Percentiles rank a stretch among this genome's conserved stretches.
Evolutionary conservation across 495 filamentous ascomycete genomes (phyloP).

Genomic region (Penicillium cinerascens): DNA sequence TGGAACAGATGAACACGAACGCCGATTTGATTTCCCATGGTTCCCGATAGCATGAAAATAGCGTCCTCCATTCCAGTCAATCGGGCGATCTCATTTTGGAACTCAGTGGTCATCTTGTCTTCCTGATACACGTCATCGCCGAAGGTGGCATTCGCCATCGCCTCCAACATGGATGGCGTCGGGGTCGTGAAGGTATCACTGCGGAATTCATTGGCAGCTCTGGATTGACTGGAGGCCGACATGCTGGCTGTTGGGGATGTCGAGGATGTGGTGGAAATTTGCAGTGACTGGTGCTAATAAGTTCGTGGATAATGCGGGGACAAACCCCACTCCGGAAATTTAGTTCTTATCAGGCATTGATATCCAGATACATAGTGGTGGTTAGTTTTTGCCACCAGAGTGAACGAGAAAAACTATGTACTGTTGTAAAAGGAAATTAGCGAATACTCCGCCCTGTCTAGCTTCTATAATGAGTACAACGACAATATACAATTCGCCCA

Average conservation of each 20-base stretch:
- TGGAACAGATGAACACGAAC: constrained; percentile 63
- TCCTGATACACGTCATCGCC: constrained; percentile 75
- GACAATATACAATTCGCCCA: not conserved
- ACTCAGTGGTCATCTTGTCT: constrained; percentile 57
- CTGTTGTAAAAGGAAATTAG: too few species aligned
- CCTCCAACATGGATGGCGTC: constrained; percentile 64
- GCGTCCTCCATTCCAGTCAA: constrained; percentile 65
- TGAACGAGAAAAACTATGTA: too few species aligned
- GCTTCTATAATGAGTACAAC: not conserved
- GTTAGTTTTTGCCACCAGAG: too few species aligned
- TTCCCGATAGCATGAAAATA: constrained; percentile 74
- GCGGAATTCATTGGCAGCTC: constrained; percentile 29
- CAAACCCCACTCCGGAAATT: too few species aligned
- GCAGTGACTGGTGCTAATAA: not conserved
- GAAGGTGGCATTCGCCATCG: constrained; percentile 54
- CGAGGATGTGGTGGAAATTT: too few species aligned
- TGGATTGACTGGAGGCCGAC: constrained; percentile 19
- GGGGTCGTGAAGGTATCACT: constrained; percentile 73
- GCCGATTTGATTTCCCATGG: constrained; percentile 80
- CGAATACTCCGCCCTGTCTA: not conserved
- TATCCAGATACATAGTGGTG: too few species aligned
- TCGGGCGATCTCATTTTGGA: constrained; percentile 62
- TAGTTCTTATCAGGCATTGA: too few species aligned
- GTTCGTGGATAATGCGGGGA: not conserved
- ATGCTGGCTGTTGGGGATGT: not conserved